Conservation (phyloP, 2,329 filamentous ascomycete species). For the Nannizzia gypsea region DNA sequence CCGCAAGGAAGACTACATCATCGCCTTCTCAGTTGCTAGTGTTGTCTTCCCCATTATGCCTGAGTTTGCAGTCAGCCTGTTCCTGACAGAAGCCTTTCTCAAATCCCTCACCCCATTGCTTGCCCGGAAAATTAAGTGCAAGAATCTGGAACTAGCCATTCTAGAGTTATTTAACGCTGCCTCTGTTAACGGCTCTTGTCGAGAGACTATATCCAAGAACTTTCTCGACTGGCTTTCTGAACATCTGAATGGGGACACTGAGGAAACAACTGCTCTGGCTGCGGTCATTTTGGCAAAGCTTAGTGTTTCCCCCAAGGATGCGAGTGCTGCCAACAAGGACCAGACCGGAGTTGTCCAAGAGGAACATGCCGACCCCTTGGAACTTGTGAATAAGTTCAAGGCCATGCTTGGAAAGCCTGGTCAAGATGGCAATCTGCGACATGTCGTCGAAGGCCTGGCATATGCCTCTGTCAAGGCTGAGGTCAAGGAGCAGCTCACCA, state of each 20-base stretch:
- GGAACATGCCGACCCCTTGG: conserved; percentile 38
- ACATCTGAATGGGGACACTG: conserved; percentile 60
- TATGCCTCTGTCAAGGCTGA: conserved; percentile 78
- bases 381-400: conserved; percentile 46
- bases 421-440: conserved; percentile 48
- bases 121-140: conserved; percentile 68
- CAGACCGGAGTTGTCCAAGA: conserved; percentile 26
- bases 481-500: conserved; percentile 69
- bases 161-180: conserved; percentile 85
- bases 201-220: conserved; percentile 72
- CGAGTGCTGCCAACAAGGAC: conserved; percentile 20
- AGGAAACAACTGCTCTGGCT: conserved; percentile 42
- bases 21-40: conserved; percentile 86
- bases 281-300: conserved; percentile 65
- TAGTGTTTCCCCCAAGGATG: conserved; percentile 23
- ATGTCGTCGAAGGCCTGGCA: conserved; percentile 79
- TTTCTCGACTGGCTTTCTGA: conserved; percentile 81
- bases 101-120: conserved; percentile 64
- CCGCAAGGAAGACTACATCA: conserved; percentile 76
- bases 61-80: conserved; percentile 61
- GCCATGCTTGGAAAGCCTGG: conserved; percentile 30
- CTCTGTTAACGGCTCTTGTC: conserved; percentile 71
- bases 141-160: conserved; percentile 73
- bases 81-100: conserved; percentile 81
- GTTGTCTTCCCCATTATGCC: conserved; percentile 78